A percentile compares a stretch with the other conserved stretches of the same genome.
Conservation (phyloP, 306 rosid species). For the Dryas octopetala region DNA sequence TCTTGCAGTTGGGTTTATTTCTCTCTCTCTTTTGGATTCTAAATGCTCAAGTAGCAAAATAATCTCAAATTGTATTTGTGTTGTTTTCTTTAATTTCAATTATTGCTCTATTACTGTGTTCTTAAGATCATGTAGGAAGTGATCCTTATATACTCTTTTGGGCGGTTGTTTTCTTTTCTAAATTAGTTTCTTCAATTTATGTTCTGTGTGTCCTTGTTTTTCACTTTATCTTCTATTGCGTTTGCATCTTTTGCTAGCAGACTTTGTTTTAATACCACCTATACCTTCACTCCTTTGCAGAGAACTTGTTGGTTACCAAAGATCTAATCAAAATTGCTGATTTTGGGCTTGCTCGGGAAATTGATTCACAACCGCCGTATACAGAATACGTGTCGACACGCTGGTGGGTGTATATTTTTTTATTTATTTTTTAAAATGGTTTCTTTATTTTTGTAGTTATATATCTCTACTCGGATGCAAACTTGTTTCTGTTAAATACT, state of each 20-base stretch:
- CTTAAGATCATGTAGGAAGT: neutral
- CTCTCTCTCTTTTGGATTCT: neutral
- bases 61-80: neutral
- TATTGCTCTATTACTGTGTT: neutral
- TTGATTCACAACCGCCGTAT: slow-evolving; percentile 81
- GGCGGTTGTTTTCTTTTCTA: no score
- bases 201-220: neutral
- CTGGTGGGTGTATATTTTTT: slow-evolving; percentile 53
- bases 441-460: neutral
- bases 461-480: slow-evolving; percentile 7
- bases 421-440: neutral
- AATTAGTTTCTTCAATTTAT: neutral
- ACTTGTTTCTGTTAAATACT: slow-evolving; percentile 1
- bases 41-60: neutral
- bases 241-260: neutral
- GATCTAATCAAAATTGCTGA: slow-evolving; percentile 85
- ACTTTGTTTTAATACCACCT: slow-evolving; percentile 11
- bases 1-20: neutral
- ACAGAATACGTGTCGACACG: slow-evolving; percentile 95
- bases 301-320: slow-evolving; percentile 84
- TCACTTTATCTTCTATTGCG: neutral
- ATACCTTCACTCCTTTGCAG: slow-evolving; percentile 36
- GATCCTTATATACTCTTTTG: neutral
- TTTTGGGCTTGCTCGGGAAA: slow-evolving; percentile 96
- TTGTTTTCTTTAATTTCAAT: neutral